Evolutionary conservation across 805 yeast genomes (phyloP).

Genomic region (Tetrapisispora nanseiensis): DNA sequence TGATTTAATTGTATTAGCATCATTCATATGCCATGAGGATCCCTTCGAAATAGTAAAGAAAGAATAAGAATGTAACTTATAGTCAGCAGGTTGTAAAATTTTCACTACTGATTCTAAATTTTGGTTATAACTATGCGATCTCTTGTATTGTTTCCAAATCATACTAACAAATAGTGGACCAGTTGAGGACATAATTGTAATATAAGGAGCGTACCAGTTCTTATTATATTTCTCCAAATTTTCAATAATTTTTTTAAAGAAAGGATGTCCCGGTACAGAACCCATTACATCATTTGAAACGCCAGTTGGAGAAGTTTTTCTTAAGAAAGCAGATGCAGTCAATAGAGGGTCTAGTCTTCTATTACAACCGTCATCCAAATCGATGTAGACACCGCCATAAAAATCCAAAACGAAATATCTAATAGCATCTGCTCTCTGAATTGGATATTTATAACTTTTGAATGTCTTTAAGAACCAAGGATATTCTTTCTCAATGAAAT

Average conservation of each 20-base stretch:
- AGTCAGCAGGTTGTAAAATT: conserved; percentile 61
- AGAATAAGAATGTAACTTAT: conserved; percentile 46
- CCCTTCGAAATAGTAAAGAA: conserved; percentile 71
- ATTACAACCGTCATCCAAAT: conserved; percentile 79
- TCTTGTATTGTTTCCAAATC: conserved; percentile 74
- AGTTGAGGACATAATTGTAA: conserved; percentile 87
- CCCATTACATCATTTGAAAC: conserved; percentile 91
- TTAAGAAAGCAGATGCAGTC: conserved; percentile 69
- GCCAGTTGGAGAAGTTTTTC: conserved; percentile 84
- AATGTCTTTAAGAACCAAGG: conserved; percentile 79
- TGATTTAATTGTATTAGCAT: conserved; percentile 65
- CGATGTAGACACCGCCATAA: conserved; percentile 84
- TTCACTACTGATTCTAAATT: conserved; percentile 34
- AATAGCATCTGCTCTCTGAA: conserved; percentile 83
- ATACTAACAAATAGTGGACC: conserved; percentile 83
- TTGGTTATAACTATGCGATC: conserved; percentile 55
- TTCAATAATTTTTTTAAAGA: conserved; percentile 60
- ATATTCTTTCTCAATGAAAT: conserved; percentile 67
- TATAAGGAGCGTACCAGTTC: conserved; percentile 77
- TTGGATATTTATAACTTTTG: conserved; percentile 68
- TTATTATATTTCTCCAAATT: conserved; percentile 50
- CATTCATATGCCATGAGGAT: conserved; percentile 86
- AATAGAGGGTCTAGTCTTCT: conserved; percentile 69
- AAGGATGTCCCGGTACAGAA: conserved; percentile 74
- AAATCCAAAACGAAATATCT: conserved; percentile 73